These are phyloP conservation scores for Nematocida minor DNA, from an alignment of 371 early-diverging fungal species.

Conservation along the genomic window DNA sequence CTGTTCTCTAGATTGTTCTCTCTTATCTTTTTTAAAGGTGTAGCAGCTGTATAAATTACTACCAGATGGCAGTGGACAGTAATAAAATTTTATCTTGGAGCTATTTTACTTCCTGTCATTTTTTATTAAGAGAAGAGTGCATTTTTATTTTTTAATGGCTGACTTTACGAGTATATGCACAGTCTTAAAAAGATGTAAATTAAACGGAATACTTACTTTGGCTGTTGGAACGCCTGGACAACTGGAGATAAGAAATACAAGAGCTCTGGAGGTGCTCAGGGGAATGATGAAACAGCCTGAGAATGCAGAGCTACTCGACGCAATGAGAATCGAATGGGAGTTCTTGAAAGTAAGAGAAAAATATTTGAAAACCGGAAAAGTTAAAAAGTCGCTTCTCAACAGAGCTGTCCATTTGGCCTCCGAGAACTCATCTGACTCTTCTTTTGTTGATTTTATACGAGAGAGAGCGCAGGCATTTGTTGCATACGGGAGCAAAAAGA, in stretches of 20 bases:
- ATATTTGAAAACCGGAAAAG: background rate
- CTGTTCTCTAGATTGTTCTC: no score
- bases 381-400: constrained; percentile 4
- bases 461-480: background rate
- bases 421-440: background rate
- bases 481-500: background rate
- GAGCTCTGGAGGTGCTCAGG: constrained; percentile 15
- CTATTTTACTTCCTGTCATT: no score
- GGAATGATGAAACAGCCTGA: constrained; percentile 2
- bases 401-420: background rate
- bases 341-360: constrained; percentile 14
- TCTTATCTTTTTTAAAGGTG: no score
- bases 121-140: background rate
- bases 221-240: background rate
- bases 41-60: no score
- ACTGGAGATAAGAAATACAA: background rate
- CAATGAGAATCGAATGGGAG: constrained; percentile 16
- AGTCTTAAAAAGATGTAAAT: constrained; percentile 28
- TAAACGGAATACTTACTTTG: background rate
- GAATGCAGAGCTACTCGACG: background rate
- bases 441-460: background rate
- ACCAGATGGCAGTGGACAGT: no score
- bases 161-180: background rate
- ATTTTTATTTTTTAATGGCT: constrained; percentile 1
- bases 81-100: no score